Conservation (phyloP, 495 filamentous ascomycete species). For the Tuber indicum region DNA sequence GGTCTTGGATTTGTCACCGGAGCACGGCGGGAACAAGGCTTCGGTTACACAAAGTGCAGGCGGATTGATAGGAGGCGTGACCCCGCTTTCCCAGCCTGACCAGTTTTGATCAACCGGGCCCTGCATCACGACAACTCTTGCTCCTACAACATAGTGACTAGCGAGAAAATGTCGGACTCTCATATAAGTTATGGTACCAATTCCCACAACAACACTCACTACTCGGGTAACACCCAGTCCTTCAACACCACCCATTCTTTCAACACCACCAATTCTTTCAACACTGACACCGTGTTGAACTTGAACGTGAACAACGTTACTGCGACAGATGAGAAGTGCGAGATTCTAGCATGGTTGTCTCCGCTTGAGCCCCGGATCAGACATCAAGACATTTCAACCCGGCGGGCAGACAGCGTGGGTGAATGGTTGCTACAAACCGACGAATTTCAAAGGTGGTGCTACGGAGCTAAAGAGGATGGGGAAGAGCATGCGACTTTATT, state of each 20-base stretch:
- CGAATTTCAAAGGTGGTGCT: not conserved
- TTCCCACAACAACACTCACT: not conserved
- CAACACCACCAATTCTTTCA: not conserved
- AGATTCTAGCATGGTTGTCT: not conserved
- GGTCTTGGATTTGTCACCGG: too few species aligned
- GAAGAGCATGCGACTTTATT: not conserved
- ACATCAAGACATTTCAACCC: not conserved
- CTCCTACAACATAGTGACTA: not conserved
- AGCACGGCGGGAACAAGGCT: too few species aligned
- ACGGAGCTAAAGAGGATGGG: not conserved
- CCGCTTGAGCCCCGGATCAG: not conserved
- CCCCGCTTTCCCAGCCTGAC: too few species aligned
- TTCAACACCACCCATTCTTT: not conserved
- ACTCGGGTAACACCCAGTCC: not conserved
- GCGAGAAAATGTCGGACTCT: not conserved
- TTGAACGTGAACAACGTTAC: not conserved
- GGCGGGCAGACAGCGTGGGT: not conserved
- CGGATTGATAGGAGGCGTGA: too few species aligned
- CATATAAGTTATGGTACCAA: not conserved
- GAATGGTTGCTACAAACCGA: not conserved
- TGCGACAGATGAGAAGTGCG: not conserved
- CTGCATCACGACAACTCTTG: not conserved
- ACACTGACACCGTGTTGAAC: not conserved
- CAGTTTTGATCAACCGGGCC: too few species aligned
- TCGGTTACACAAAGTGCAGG: too few species aligned